A percentile compares a stretch with the other conserved stretches of the same genome.
phyloP scores from a whole-genome alignment of 2,329 filamentous ascomycete genomes.

The Neopestalotiopsis rosae region DNA sequence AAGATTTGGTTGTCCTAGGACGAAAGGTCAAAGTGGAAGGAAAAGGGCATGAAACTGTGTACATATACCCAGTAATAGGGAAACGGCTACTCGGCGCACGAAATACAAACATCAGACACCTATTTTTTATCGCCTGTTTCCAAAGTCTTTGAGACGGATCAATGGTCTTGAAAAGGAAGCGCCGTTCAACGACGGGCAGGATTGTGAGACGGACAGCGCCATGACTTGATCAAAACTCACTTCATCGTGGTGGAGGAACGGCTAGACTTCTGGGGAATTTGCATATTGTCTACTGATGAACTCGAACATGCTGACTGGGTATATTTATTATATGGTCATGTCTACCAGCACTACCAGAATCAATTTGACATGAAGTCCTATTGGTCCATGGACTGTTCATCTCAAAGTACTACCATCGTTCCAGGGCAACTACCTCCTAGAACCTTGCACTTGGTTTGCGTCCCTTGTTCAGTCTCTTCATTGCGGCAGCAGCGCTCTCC shows the following conservation, averaged over 20 bases:
- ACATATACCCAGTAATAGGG: conserved; percentile 10
- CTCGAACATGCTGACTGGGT: background rate
- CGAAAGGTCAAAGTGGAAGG: background rate
- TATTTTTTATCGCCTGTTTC: background rate
- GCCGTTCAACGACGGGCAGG: no score
- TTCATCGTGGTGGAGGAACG: no score
- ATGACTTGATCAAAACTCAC: no score
- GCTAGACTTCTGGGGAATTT: no score
- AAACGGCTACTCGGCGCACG: background rate
- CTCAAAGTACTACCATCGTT: background rate
- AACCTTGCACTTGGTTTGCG: conserved; percentile 11
- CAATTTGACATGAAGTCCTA: background rate
- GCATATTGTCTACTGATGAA: background rate
- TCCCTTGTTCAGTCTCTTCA: conserved; percentile 15
- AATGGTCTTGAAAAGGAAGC: background rate
- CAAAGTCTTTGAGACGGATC: background rate
- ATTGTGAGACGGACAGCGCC: no score
- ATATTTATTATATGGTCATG: background rate
- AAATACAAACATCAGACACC: background rate
- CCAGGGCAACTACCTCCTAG: conserved; percentile 4
- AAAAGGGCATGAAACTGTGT: conserved; percentile 3
- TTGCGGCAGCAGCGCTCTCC: conserved; percentile 17
- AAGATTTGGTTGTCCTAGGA: background rate
- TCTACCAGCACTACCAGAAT: background rate
- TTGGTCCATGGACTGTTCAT: background rate